Base-by-base conservation (phyloP, 2,329 filamentous ascomycete genomes). In the Thermothelomyces thermophilus region DNA sequence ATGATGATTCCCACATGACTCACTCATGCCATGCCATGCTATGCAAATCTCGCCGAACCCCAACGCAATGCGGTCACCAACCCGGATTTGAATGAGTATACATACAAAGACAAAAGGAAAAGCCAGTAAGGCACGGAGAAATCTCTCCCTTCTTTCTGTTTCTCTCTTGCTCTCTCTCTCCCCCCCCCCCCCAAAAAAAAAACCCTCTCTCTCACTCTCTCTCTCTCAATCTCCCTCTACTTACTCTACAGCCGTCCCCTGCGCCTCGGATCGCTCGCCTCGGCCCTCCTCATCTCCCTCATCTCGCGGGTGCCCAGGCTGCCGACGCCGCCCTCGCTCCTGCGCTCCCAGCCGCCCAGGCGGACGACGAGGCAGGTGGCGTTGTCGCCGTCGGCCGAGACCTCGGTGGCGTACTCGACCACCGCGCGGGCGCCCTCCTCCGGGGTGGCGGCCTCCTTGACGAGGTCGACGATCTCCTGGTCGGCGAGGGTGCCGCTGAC, bases 401-500 rank as follows among this genome's bases (percentile, higher is more conserved):
- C 86, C 69, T 97, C 93, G 0, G 87, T 93, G 0, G 91, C 90
- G 67, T 93, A 96, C 49, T 81, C 80, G 24, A 95, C 88, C 7
- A 98, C 80, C 54, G 84, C 82, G 51, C 76, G 77, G 1, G 89
- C 83, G 3, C 83, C 93, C 64, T 95, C 82, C 59, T 95, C 91
- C 0, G 93, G 93, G 0, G 91, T 97, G 63, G 77, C 83, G 5
- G 90, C 87, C 68, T 98, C 93, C 68, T 97, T 97, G 61, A 97
- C 77, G 28, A 97, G 83, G 64, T 98, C 93, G 26, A 96, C 90
- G 54, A 97, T 89, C 70, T 98, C 93, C 70, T 97, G 91, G 63
- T 98, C 93, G 48, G 78, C 82, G 19, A 97, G 73, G 14, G 86
- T 87, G 6, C 88, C 91, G 17, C 84, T 91, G 9, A 98, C 82